Evolutionary conservation across 164 flowering plant species (phyloP).

Genomic region (Cinnamomum micranthum): DNA sequence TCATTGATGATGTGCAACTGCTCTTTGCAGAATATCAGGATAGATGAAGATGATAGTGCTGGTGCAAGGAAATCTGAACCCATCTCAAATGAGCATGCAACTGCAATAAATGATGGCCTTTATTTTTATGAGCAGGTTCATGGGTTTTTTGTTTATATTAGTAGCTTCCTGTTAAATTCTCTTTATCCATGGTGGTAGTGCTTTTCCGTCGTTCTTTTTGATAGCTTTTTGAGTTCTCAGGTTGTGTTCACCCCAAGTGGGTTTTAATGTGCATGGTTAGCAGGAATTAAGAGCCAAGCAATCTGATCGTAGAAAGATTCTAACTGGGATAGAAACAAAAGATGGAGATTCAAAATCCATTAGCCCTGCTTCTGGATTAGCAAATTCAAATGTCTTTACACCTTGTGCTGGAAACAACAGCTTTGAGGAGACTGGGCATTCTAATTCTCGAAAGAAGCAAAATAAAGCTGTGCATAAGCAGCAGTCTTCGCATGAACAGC

Average conservation of each 20-base stretch:
- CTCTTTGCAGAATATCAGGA: slow-evolving; percentile 47
- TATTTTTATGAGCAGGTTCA: slow-evolving; percentile 95
- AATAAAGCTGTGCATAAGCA: slow-evolving; percentile 52
- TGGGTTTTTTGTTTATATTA: neutral
- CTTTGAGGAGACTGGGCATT: slow-evolving; percentile 45
- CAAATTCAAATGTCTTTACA: neutral
- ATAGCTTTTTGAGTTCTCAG: neutral
- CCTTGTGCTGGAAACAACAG: slow-evolving; percentile 25
- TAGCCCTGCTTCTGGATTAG: neutral
- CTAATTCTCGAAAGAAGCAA: slow-evolving; percentile 51
- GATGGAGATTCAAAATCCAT: slow-evolving; percentile 44
- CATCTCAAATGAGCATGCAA: slow-evolving; percentile 74
- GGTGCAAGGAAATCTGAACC: slow-evolving; percentile 38
- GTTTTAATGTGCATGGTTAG: slow-evolving; percentile 6
- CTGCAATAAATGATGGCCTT: slow-evolving; percentile 85
- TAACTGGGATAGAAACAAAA: slow-evolving; percentile 29
- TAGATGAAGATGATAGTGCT: slow-evolving; percentile 30
- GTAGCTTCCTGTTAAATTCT: neutral
- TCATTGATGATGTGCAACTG: neutral
- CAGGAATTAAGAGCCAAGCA: slow-evolving; percentile 65
- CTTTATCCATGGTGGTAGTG: neutral
- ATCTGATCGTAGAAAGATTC: slow-evolving; percentile 35
- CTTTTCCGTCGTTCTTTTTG: neutral
- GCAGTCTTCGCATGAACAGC: slow-evolving; percentile 52
- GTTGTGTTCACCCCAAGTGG: neutral